A percentile compares a stretch with the other conserved stretches of the same genome.
Evolutionary conservation across 441 rosid genomes (phyloP).

Genomic region (Melastoma candidum): DNA sequence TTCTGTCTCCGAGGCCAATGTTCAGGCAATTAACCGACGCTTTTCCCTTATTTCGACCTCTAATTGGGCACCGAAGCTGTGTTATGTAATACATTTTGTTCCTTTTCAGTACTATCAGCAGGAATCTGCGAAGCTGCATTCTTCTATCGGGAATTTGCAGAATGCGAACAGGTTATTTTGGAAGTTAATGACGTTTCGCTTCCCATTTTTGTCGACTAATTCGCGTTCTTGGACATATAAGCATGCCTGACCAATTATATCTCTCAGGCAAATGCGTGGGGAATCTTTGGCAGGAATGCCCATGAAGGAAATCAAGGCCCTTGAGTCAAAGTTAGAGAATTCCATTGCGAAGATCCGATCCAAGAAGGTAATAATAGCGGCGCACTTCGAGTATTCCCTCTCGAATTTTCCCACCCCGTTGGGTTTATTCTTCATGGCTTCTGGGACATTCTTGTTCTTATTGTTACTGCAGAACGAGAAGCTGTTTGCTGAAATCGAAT

Average conservation of each 20-base stretch:
- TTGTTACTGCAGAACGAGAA: conserved; percentile 43
- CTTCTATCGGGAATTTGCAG: conserved; percentile 56
- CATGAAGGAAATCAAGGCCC: conserved; percentile 51
- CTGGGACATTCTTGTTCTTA: neutral
- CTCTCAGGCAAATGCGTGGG: conserved; percentile 71
- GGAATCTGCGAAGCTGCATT: conserved; percentile 69
- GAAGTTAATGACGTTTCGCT: neutral
- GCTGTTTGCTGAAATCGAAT: conserved; percentile 59
- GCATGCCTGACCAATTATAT: neutral
- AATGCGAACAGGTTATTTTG: conserved; percentile 52
- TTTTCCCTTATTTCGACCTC: neutral
- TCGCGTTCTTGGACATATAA: neutral
- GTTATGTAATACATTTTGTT: too few species aligned
- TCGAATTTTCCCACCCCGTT: neutral
- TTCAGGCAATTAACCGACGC: conserved; percentile 39
- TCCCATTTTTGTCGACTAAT: neutral
- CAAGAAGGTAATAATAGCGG: conserved; percentile 48
- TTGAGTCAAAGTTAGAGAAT: conserved; percentile 75
- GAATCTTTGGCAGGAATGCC: conserved; percentile 45
- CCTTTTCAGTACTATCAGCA: conserved; percentile 62
- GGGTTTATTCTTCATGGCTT: neutral
- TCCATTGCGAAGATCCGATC: conserved; percentile 77
- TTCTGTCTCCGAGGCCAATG: conserved; percentile 72
- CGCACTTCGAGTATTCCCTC: neutral
- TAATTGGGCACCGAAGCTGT: neutral